Evolutionary conservation across 305 asterid genomes (phyloP), one percentile per base, ranked within the genome.

Genomic region (Caryopteris hybrid): DNA sequence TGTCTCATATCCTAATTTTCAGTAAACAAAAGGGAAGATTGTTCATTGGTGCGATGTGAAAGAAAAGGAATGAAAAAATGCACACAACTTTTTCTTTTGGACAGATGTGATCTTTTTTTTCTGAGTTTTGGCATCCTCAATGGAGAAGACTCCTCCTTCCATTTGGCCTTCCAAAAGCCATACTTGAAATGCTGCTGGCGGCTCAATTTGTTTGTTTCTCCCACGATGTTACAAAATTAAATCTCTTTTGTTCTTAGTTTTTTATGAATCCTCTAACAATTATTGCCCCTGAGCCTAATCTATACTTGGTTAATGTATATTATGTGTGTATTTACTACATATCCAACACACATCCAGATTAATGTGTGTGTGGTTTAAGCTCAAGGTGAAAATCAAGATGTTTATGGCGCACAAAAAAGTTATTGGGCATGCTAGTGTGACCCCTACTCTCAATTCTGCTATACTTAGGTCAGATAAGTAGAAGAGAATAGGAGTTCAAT

Each of bases 41-140:
- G n/a, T n/a, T n/a, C 18, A 55, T 76, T 73, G 74, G 78, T 75
- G 74, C 72, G 39, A 29, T 73, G 50, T 31, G 56, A 41, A 57
- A 27, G 50, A 29, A 64, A 62, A 46, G 33, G 47, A 22, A 70
- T 69, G 67, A 23, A 63, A 63, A 27, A 33, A 3, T 3, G 39
- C 5, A n/a, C 52, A 61, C 45, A 33, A 42, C 70, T 70, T 67
- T 65, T 33, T 43, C 17, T 60, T 71, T 55, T 68, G 43, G 48
- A 64, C 41, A 36, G 51, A 27, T 45, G 59, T 55, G 52, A 11
- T 29, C 56, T 59, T 27, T 70, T 60, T 23, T 11, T 50, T 17
- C 2, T 22, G 69, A 52, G 5, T 62, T 71, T 45, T 46, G 64
- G 73, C 61, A 34, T 60, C 45, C 20, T 68, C 22, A n/a, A 47